Evolutionary conservation across 345 rosid species (phyloP), one percentile per base, ranked within the genome.

Genomic region (Isatis tinctoria): DNA sequence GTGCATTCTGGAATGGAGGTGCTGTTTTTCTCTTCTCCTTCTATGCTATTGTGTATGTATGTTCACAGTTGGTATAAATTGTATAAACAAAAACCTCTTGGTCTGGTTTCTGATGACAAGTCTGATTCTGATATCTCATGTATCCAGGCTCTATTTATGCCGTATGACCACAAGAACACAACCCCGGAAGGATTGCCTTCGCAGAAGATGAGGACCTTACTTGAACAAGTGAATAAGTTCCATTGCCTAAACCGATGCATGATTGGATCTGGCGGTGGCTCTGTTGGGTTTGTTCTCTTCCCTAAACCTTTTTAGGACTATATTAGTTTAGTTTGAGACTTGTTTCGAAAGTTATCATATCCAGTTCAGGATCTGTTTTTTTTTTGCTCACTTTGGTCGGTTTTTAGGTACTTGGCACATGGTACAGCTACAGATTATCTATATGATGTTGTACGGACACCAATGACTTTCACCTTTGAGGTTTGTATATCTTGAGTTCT

Each of bases 1-100:
- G 99, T 96, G 20, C 98, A 92, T 78, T 92, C 99, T 30, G 99
- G 99, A 79, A 95, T 90, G 91, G 91, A 90, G 86, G 99, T 89
- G 39, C 49, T 58, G 20, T 26, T 51, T 26, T 51, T 70, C 40
- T 62, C 53, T 56, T 59, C 3, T 44, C 37, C 3, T 61, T 54
- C 33, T 22, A 40, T 47, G 22, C 57, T 64, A 6, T 44, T 32
- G 2, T 65, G 28, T 10, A 9, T 33, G 30, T 28, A 60, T 64
- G 24, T 13, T 63, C 41, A 24, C 14, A 54, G 41, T 48, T 8
- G 6, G 0, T 35, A 30, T 30, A 35, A 26, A 26, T 26, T 74
- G 11, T 47, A 18, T 16, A 33, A 33, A 26, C 72, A 36, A 13
- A 24, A 64, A 52, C 33, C 60, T 24, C 37, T 39, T 44, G 37